Evolutionary conservation across 768 basidiomycete genomes (phyloP).

Genomic region (Pleurotus platypus): DNA sequence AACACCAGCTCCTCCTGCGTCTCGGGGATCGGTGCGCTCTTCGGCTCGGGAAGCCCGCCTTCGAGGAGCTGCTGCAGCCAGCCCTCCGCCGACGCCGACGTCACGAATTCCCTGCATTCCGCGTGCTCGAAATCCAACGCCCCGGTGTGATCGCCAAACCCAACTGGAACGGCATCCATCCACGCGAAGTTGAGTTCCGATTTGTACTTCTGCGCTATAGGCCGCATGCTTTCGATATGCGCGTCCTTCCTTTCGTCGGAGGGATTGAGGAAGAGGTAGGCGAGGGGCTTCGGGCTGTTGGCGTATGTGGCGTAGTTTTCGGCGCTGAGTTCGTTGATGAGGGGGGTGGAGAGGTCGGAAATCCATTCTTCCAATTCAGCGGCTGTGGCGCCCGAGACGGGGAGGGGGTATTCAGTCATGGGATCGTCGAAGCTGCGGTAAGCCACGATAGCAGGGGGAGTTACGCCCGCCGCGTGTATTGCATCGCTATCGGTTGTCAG

Average conservation of each 20-base stretch:
- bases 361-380: constrained; percentile 76
- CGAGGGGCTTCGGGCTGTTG: constrained; percentile 77
- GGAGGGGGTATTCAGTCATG: constrained; percentile 60
- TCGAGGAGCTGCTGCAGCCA: constrained; percentile 65
- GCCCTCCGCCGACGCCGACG: constrained; percentile 48
- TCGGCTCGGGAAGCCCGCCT: constrained; percentile 82
- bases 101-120: constrained; percentile 63
- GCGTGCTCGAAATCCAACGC: constrained; percentile 82
- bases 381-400: constrained; percentile 48
- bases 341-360: constrained; percentile 77
- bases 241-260: constrained; percentile 58
- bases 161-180: constrained; percentile 79
- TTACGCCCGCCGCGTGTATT: constrained; percentile 67
- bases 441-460: constrained; percentile 81
- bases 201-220: constrained; percentile 79
- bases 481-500: constrained; percentile 67
- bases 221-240: constrained; percentile 63
- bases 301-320: constrained; percentile 93
- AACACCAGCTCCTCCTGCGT: constrained; percentile 80
- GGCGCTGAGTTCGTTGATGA: constrained; percentile 88
- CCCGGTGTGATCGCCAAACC: constrained; percentile 94
- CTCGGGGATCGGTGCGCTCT: constrained; percentile 85
- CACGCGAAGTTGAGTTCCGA: constrained; percentile 94
- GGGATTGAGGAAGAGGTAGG: constrained; percentile 93
- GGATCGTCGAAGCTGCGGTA: constrained; percentile 94